Percentiles rank a stretch among this genome's conserved stretches.
phyloP scores from a whole-genome alignment of 1,284 basidiomycete species.

The Hymenochaete sp. region DNA sequence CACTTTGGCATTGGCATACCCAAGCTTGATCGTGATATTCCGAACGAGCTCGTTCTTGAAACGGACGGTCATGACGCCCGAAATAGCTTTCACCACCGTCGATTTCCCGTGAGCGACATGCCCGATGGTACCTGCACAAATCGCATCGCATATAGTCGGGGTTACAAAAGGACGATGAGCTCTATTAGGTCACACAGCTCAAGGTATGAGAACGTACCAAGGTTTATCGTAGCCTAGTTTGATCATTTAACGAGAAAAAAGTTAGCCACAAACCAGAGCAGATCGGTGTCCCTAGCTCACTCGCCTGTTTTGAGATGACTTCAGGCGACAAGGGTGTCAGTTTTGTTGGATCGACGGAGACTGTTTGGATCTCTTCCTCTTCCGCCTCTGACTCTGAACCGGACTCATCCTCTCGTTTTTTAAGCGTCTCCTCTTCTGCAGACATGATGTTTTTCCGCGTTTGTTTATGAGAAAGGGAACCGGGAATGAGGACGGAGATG shows the following conservation, averaged over 20 bases:
- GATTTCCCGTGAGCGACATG: conserved; percentile 99
- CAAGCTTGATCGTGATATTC: conserved; percentile 99
- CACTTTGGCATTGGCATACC: conserved; percentile 97
- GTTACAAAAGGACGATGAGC: conserved; percentile 6
- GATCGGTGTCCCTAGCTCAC: conserved; percentile 33
- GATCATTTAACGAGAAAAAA: background rate
- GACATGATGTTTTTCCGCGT: conserved; percentile 6
- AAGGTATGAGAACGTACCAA: conserved; percentile 40
- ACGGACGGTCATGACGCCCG: conserved; percentile 96
- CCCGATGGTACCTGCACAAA: conserved; percentile 73
- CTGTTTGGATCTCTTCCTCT: conserved; percentile 44
- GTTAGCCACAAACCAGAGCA: background rate
- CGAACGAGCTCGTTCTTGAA: conserved; percentile 99
- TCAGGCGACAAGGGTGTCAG: conserved; percentile 90
- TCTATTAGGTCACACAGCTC: conserved; percentile 3
- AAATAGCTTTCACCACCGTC: conserved; percentile 98
- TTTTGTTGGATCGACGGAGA: conserved; percentile 71
- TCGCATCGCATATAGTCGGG: background rate
- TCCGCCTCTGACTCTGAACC: conserved; percentile 61
- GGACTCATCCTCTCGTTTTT: conserved; percentile 55
- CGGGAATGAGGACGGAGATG: no score
- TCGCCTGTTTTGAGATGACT: conserved; percentile 98
- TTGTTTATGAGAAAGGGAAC: background rate
- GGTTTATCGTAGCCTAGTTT: conserved; percentile 72
- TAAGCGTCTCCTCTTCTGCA: conserved; percentile 54